Evolutionary conservation across 106 monocot genomes (phyloP).

Genomic region (Cymbidium sinense): DNA sequence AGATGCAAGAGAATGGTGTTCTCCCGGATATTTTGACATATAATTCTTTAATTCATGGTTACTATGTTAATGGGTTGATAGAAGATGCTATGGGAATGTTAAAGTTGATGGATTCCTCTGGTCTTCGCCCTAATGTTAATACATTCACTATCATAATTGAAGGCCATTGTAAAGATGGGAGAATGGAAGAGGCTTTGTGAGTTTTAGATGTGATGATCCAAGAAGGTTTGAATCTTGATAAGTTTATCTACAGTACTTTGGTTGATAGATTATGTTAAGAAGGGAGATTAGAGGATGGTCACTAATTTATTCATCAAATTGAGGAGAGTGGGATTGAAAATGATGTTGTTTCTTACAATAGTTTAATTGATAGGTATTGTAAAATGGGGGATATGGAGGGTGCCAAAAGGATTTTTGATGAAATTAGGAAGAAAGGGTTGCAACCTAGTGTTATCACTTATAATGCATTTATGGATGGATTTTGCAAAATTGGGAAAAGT

Average conservation of each 20-base stretch:
- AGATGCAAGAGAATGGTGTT: constrained; percentile 25
- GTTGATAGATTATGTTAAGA: constrained; percentile 16
- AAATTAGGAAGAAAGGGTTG: constrained; percentile 14
- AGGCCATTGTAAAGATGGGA: constrained; percentile 13
- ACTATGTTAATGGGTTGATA: constrained; percentile 3
- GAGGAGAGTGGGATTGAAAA: constrained; percentile 5
- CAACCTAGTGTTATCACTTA: constrained; percentile 9
- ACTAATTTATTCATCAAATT: constrained; percentile 12
- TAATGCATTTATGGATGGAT: constrained; percentile 26
- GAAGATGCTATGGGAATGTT: constrained; percentile 13
- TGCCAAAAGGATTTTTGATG: constrained; percentile 13
- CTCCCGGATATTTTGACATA: constrained; percentile 18
- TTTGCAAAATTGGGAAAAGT: constrained; percentile 21
- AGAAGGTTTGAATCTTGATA: constrained; percentile 9
- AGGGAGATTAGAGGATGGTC: constrained; percentile 17
- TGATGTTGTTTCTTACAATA: constrained; percentile 26
- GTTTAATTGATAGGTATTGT: constrained; percentile 24
- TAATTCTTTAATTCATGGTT: constrained; percentile 24
- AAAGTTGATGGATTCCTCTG: not conserved
- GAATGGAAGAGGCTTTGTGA: constrained; percentile 12
- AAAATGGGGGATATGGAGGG: constrained; percentile 18
- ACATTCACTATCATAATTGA: constrained; percentile 11
- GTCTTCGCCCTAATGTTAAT: constrained; percentile 7
- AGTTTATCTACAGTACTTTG: constrained; percentile 15
- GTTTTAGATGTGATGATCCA: constrained; percentile 14